These are phyloP conservation scores for Saccharomycopsis hybrid DNA, from an alignment of 1,139 yeast species.

Conservation along the genomic window DNA sequence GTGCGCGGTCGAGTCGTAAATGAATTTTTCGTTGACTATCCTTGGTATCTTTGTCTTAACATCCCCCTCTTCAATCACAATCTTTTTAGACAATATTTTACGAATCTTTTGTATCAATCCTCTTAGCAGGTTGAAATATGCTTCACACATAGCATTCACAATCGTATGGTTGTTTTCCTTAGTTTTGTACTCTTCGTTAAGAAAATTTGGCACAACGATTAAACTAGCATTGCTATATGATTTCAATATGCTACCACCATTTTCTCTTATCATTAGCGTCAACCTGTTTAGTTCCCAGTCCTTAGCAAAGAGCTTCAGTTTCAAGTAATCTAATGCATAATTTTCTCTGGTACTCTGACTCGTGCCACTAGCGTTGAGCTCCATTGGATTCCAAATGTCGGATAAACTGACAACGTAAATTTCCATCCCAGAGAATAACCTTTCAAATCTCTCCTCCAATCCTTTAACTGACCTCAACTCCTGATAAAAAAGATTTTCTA, in stretches of 20 bases:
- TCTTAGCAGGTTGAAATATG: too few species aligned
- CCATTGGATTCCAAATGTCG: too few species aligned
- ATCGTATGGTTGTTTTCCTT: not conserved
- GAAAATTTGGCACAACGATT: constrained; percentile 24
- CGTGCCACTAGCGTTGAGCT: not conserved
- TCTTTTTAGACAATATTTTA: constrained; percentile 1
- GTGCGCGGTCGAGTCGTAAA: constrained; percentile 36
- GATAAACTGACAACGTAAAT: too few species aligned
- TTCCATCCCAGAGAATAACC: too few species aligned
- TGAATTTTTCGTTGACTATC: constrained; percentile 40
- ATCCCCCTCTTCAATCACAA: constrained; percentile 27
- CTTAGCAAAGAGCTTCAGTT: constrained; percentile 7
- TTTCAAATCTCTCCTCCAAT: too few species aligned
- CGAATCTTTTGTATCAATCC: too few species aligned
- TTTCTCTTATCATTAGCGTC: constrained; percentile 22
- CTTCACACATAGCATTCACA: too few species aligned
- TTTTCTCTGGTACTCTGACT: not conserved
- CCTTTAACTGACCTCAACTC: not conserved
- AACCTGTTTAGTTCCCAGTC: constrained; percentile 14
- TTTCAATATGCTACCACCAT: constrained; percentile 27
- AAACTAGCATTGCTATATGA: constrained; percentile 24
- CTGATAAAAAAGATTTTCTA: not conserved
- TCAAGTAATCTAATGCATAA: constrained; percentile 23
- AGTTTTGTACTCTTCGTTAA: not conserved
- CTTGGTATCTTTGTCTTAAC: constrained; percentile 36